Conservation (phyloP, 345 rosid species). For the Pistacia integerrima region DNA sequence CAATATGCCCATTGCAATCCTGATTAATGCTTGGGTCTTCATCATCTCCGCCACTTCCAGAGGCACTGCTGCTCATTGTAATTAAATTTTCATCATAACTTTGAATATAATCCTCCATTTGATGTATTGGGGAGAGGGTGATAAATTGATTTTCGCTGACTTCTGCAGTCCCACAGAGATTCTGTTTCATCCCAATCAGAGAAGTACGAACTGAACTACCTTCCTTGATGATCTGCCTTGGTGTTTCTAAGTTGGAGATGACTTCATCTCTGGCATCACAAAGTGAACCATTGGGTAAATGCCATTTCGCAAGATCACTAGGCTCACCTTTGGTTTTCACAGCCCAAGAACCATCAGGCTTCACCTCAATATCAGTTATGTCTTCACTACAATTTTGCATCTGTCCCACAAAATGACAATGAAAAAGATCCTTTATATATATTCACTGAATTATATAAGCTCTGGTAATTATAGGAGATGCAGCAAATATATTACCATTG, state of each 20-base stretch:
- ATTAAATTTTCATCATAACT: constrained; percentile 8
- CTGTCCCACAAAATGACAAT: constrained; percentile 20
- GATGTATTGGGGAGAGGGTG: constrained; percentile 16
- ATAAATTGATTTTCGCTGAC: constrained; percentile 16
- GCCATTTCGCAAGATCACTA: constrained; percentile 36
- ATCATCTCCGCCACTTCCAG: constrained; percentile 20
- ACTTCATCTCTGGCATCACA: constrained; percentile 13
- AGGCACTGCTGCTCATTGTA: constrained; percentile 30
- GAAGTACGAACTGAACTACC: constrained; percentile 3
- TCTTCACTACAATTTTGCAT: constrained; percentile 40
- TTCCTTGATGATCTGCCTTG: constrained; percentile 16
- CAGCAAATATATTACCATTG: constrained; percentile 22
- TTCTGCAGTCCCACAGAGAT: constrained; percentile 21
- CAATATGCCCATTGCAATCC: constrained; percentile 15
- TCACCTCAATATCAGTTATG: constrained; percentile 39
- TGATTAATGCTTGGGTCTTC: constrained; percentile 33
- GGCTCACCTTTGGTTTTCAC: constrained; percentile 31
- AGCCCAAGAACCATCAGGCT: constrained; percentile 46
- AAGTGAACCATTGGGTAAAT: constrained; percentile 33
- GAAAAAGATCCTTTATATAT: background rate
- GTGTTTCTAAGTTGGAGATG: constrained; percentile 12
- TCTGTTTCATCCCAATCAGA: constrained; percentile 14
- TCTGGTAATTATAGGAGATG: background rate
- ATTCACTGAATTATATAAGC: background rate
- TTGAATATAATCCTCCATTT: constrained; percentile 7